A percentile compares a stretch with the other conserved stretches of the same genome.
phyloP scores from a whole-genome alignment of 129 eudicot species.

The Arctium lappa region DNA sequence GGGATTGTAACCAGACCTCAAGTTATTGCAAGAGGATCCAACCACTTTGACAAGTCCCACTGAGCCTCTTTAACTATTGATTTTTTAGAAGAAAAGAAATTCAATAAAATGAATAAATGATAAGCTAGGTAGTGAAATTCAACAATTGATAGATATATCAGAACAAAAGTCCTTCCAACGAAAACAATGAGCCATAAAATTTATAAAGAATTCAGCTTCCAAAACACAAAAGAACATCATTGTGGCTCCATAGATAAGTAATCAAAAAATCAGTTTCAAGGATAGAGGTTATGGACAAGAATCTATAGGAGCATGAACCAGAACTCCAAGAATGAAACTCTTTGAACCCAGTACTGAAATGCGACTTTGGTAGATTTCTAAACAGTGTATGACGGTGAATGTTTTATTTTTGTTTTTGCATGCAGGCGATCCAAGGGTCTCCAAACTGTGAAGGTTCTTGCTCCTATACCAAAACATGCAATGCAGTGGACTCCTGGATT shows the following conservation, averaged over 20 bases:
- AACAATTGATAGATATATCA: not conserved
- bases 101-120: not conserved
- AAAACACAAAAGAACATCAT: not conserved
- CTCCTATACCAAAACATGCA: constrained; percentile 80
- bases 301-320: not conserved
- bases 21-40: not conserved
- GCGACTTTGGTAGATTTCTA: not conserved
- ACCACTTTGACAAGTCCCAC: not conserved
- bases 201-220: not conserved
- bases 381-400: not conserved
- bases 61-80: too few species aligned
- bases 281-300: too few species aligned
- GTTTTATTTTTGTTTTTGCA: constrained; percentile 15
- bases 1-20: not conserved
- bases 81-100: too few species aligned
- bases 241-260: not conserved
- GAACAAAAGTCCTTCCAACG: not conserved
- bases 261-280: too few species aligned
- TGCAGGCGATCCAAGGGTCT: constrained; percentile 92
- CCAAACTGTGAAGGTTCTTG: constrained; percentile 75
- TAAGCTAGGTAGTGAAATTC: not conserved
- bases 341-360: not conserved
- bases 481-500: constrained; percentile 84
- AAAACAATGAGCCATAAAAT: not conserved
- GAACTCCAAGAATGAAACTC: not conserved